Evolutionary conservation across 495 filamentous ascomycete species (phyloP), one percentile per base, ranked within the genome.

Genomic region (Daldinia caldariorum): DNA sequence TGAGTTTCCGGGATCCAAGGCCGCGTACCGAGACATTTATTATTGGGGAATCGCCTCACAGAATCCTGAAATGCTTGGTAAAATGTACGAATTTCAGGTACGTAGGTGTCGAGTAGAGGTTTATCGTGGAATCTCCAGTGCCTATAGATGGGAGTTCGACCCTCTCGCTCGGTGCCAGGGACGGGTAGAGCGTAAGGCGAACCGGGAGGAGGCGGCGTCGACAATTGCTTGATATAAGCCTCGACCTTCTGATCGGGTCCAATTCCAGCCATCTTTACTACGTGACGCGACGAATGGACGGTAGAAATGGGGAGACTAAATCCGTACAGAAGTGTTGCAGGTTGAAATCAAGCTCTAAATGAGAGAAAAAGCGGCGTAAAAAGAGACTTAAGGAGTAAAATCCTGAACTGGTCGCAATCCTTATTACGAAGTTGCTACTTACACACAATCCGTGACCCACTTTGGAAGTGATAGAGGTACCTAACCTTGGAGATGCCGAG

Each of bases 31-130:
- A 99, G 81, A 80, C 93, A 97, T 69, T 76, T 86, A 71, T 78
- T 88, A 79, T 80, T 88, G 83, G 79, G 88, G 82, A 78, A 77
- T 49, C 76, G 76, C 73, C 74, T 84, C 75, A 84, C 85, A 16
- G 87, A 82, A 32, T 85, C 80, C 78, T 97, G 93, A 75, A 97
- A 97, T 22, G 92, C 82, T 35, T 97, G 92, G 82, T 97, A 90
- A 45, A 89, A 82, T 16, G 92, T 96, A 58, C 84, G 79, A 49
- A 91, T 79, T 66, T 89, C 79, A 10, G 94, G 92, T 79, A 94
- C 89, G 66, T 92, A 81, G 18, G 90, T 93, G 68, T 85, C 83
- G 41, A 97, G 78, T 64, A 97, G 79, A 55, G 85, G 84, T 43
- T 86, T 87, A 76, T 95, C 89, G 50, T 83, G 82, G 72, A 88